Evolutionary conservation across 1,284 basidiomycete genomes (phyloP).

Genomic region (Phlebopus sp.): DNA sequence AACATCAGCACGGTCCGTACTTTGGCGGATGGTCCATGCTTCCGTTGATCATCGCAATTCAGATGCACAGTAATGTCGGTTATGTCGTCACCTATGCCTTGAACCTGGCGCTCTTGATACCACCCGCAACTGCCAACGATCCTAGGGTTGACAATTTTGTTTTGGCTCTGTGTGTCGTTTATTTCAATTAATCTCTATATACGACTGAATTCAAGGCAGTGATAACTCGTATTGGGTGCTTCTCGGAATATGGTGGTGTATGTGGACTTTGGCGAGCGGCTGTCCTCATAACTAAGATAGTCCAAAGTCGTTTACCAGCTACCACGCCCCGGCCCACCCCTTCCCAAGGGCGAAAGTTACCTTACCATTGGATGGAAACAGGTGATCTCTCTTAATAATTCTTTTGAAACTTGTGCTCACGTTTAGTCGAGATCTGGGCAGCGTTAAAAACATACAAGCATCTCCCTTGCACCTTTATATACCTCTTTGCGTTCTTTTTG

Average conservation of each 20-base stretch:
- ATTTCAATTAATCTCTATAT: neutral
- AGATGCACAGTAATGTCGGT: slow-evolving; percentile 77
- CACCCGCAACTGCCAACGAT: slow-evolving; percentile 48
- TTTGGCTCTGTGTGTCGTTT: slow-evolving; percentile 51
- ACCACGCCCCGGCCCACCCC: slow-evolving; percentile 66
- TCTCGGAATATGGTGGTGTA: slow-evolving; percentile 80
- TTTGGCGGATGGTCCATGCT: neutral
- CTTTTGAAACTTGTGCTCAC: neutral
- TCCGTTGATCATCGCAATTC: slow-evolving; percentile 1
- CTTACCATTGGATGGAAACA: slow-evolving; percentile 82
- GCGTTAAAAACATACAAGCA: slow-evolving; percentile 68
- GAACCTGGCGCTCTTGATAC: slow-evolving; percentile 73
- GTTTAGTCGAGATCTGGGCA: slow-evolving; percentile 54
- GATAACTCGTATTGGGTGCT: slow-evolving; percentile 76
- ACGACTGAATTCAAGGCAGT: slow-evolving; percentile 32
- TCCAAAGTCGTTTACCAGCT: slow-evolving; percentile 69
- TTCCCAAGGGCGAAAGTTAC: slow-evolving; percentile 72
- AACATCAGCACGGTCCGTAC: slow-evolving; percentile 76
- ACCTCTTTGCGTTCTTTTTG: slow-evolving; percentile 73
- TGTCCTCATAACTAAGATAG: neutral
- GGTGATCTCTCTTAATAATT: slow-evolving; percentile 30
- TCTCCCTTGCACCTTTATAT: slow-evolving; percentile 74
- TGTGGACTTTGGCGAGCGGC: slow-evolving; percentile 21
- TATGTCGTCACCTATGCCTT: slow-evolving; percentile 66
- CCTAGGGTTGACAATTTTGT: slow-evolving; percentile 73